Conservation (phyloP, 345 rosid genomes). For the Pugionium dolabratum region DNA sequence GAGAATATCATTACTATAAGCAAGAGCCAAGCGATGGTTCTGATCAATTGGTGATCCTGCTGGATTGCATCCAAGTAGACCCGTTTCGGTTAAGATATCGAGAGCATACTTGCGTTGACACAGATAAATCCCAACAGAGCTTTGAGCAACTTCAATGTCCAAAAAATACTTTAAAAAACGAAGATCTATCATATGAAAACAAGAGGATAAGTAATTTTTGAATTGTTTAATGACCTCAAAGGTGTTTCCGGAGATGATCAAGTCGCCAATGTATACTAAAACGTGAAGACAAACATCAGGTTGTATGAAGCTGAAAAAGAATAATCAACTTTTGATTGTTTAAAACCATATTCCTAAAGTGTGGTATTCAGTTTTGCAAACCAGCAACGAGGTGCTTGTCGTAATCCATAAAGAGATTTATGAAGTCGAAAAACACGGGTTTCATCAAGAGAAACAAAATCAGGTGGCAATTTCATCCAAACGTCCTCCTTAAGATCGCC, state of each 20-base stretch:
- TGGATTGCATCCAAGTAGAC: no score
- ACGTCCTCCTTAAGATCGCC: background rate
- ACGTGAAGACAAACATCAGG: background rate
- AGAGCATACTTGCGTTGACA: no score
- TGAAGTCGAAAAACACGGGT: background rate
- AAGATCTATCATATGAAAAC: background rate
- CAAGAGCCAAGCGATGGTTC: no score
- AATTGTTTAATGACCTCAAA: background rate
- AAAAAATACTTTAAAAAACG: no score
- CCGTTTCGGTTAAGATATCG: no score
- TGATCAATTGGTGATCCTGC: no score
- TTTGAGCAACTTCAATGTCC: no score
- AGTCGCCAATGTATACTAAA: background rate
- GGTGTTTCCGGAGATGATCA: background rate
- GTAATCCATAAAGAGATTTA: background rate
- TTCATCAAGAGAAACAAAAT: accelerated
- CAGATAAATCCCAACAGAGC: no score
- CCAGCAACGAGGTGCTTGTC: background rate
- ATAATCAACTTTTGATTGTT: background rate
- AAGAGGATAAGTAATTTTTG: no score
- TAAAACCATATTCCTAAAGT: background rate
- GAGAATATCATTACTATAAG: no score
- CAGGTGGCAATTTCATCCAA: background rate
- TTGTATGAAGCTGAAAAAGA: background rate
- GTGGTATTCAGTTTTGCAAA: background rate